These are phyloP conservation scores for Paraphaeosphaeria sporulosa DNA, from an alignment of 2,329 filamentous ascomycete species.

Conservation along the genomic window DNA sequence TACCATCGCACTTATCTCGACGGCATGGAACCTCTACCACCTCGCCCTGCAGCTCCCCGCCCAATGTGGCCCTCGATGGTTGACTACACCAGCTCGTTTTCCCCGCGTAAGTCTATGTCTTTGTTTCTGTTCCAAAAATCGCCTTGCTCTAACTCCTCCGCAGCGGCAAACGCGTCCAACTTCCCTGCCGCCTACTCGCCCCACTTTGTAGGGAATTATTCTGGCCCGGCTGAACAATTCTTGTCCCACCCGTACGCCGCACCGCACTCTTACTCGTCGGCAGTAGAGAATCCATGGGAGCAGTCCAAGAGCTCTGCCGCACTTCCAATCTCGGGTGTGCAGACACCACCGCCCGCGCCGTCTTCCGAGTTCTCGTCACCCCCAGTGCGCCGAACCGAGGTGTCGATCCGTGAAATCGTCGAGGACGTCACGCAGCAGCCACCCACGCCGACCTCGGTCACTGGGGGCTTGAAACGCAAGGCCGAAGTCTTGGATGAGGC, in stretches of 20 bases:
- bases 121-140: slow-evolving; percentile 16
- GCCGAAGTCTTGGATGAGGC: slow-evolving; percentile 35
- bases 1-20: slow-evolving; percentile 1
- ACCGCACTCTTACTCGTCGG: background rate
- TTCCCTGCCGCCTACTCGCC: background rate
- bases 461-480: slow-evolving; percentile 39
- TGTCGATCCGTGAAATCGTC: slow-evolving; percentile 44
- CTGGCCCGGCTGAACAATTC: background rate
- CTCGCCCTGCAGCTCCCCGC: slow-evolving; percentile 25
- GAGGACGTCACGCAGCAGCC: slow-evolving; percentile 36
- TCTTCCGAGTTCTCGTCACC: slow-evolving; percentile 20
- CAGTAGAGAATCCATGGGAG: slow-evolving; percentile 17
- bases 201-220: background rate
- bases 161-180: background rate
- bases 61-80: slow-evolving; percentile 16
- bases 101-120: slow-evolving; percentile 13
- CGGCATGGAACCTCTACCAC: slow-evolving; percentile 23
- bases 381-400: slow-evolving; percentile 32
- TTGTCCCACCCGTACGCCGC: slow-evolving; percentile 1
- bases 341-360: slow-evolving; percentile 28
- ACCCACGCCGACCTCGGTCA: slow-evolving; percentile 38
- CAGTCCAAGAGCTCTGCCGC: slow-evolving; percentile 2
- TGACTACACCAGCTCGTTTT: slow-evolving; percentile 18
- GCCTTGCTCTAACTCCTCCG: background rate
- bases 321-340: slow-evolving; percentile 21